These are phyloP conservation scores for Dothistroma septosporum DNA, from an alignment of 2,329 filamentous ascomycete species.

Conservation along the genomic window DNA sequence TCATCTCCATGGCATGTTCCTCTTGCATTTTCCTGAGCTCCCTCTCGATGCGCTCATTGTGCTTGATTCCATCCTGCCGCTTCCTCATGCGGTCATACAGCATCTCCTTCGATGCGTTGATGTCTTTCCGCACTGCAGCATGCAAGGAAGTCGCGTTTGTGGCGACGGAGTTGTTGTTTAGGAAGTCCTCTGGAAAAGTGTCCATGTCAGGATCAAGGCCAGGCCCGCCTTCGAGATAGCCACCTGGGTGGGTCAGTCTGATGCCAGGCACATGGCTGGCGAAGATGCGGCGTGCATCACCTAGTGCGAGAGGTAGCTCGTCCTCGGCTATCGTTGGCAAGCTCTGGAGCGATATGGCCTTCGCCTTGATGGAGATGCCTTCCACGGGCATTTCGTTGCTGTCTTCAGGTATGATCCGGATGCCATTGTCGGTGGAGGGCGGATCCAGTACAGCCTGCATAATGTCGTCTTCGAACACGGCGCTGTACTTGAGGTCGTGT, in stretches of 20 bases:
- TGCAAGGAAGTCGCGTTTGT: constrained; percentile 36
- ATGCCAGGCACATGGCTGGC: constrained; percentile 43
- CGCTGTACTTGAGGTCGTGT: constrained; percentile 42
- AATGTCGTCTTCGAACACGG: constrained; percentile 43
- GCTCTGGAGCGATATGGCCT: constrained; percentile 24
- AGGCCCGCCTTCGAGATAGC: constrained; percentile 48
- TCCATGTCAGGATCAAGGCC: constrained; percentile 38
- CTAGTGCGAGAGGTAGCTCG: constrained; percentile 42
- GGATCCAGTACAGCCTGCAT: constrained; percentile 40
- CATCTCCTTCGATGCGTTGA: constrained; percentile 28
- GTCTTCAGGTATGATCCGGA: constrained; percentile 28
- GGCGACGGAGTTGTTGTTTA: constrained; percentile 35
- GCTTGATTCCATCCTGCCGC: constrained; percentile 38
- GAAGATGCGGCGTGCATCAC: constrained; percentile 42
- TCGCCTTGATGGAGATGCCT: constrained; percentile 27
- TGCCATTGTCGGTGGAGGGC: constrained; percentile 20
- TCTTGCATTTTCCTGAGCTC: constrained; percentile 42
- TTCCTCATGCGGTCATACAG: constrained; percentile 33
- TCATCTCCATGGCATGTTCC: constrained; percentile 44
- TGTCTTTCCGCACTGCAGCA: constrained; percentile 28
- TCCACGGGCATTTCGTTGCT: constrained; percentile 27
- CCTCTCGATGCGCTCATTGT: constrained; percentile 42
- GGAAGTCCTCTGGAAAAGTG: constrained; percentile 40
- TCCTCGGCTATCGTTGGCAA: constrained; percentile 31
- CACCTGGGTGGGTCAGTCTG: constrained; percentile 44